Base-by-base conservation (phyloP, 2,329 filamentous ascomycete species). In the Botrytis fragariae region DNA sequence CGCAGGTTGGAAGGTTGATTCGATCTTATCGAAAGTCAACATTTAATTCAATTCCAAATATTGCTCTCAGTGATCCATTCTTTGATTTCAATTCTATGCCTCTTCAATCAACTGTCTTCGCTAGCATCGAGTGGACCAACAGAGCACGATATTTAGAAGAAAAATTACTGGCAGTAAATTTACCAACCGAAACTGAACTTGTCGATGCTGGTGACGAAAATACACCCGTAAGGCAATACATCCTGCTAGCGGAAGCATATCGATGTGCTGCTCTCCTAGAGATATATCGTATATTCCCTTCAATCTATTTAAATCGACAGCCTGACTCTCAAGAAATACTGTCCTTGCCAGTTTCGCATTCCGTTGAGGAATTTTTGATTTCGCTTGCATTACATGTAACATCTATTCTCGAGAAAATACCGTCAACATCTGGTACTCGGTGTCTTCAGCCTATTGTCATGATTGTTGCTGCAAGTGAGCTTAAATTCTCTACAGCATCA, bases 191-290 rank as follows among this genome's bases (percentile, higher is more conserved):
- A 42, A 62, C 72, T 3, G 75, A 67, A 42, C 76, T 80, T 29
- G 74, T 80, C 12, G 78, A 80, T 73, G 76, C 79, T 9, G 79
- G 79, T 12, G 79, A 80, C 60, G 75, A 77, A 37, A 79, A 79
- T 48, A 80, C 78, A 0, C 79, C 79, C 2, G 78, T 80, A 4
- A 74, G 79, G 29, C 79, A 80, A 65, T 80, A 80, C 39, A 75
- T 79, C n/a, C 60, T 77, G 5, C 76, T 79, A 3, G 78, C 78
- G n/a, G 79, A 80, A 74, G 74, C 75, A 20, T 80, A 78, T 69
- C 75, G 78, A 35, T 78, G 76, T 35, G 76, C 78, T 14, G 79
- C 77, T 4, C 74, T 79, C 1, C 71, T 80, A 3, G 75, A 79
- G 67, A 75, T 80, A 20, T 79, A 80, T 62, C 74, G 78, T 1